These are phyloP conservation scores for Cyberlindnera saturnus DNA, from an alignment of 805 yeast genomes.

Conservation along the genomic window DNA sequence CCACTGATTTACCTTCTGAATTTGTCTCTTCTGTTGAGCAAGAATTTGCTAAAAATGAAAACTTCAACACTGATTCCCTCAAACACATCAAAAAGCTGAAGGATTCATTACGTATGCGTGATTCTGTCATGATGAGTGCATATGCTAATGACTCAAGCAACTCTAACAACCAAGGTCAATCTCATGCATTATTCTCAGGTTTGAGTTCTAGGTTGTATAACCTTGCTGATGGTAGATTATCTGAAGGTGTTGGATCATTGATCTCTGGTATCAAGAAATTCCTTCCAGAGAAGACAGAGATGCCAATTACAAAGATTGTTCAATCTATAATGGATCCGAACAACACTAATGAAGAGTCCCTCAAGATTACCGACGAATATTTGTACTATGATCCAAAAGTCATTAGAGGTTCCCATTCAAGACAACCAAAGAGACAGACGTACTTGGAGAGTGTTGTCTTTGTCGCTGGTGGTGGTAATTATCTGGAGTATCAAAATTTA, in stretches of 20 bases:
- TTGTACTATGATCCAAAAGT: conserved; percentile 82
- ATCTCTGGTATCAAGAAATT: conserved; percentile 83
- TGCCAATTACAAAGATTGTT: conserved; percentile 86
- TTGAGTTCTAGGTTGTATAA: conserved; percentile 74
- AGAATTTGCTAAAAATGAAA: conserved; percentile 47
- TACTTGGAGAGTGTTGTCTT: conserved; percentile 83
- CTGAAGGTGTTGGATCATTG: conserved; percentile 86
- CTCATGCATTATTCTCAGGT: conserved; percentile 62
- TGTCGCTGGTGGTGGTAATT: conserved; percentile 96
- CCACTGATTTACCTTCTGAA: conserved; percentile 43
- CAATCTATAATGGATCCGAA: conserved; percentile 88
- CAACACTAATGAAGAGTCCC: conserved; percentile 53
- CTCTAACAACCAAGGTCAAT: conserved; percentile 22
- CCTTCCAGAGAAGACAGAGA: conserved; percentile 79
- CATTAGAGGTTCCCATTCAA: conserved; percentile 83
- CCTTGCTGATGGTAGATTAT: conserved; percentile 71
- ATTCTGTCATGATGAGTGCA: conserved; percentile 31
- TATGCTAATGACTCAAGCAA: conserved; percentile 24
- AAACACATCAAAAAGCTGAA: conserved; percentile 74
- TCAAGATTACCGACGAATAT: conserved; percentile 80
- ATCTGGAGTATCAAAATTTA: conserved; percentile 86
- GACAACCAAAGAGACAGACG: conserved; percentile 78
- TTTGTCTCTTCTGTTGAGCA: conserved; percentile 56
- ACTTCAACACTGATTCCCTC: conserved; percentile 58
- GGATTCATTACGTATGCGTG: conserved; percentile 58